phyloP scores from a whole-genome alignment of 176 grass and related monocot genomes.

The Oryza nivara region DNA sequence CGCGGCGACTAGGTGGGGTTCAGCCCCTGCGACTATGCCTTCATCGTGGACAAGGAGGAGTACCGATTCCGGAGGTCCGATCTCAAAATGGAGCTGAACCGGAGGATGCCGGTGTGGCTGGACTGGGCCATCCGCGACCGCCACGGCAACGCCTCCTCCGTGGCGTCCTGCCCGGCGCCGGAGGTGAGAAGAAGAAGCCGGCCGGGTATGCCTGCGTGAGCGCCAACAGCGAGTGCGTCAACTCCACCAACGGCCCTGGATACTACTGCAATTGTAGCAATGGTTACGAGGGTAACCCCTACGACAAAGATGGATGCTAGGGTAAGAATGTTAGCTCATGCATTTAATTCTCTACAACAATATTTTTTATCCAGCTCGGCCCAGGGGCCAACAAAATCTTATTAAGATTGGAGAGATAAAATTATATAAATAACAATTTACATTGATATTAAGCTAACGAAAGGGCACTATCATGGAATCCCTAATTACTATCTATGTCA shows the following conservation, averaged over 20 bases:
- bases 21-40: constrained; percentile 37
- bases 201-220: not conserved
- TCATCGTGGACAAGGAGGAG: constrained; percentile 6
- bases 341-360: too few relatives aligned
- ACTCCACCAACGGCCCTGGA: constrained; percentile 16
- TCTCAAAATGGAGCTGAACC: not conserved
- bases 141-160: too few relatives aligned
- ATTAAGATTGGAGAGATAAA: too few relatives aligned
- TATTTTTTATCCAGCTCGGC: accelerated
- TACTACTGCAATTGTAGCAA: constrained; percentile 35
- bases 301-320: not conserved
- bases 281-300: constrained; percentile 39
- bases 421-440: too few relatives aligned
- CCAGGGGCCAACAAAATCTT: too few relatives aligned
- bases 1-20: not conserved
- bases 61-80: constrained; percentile 11
- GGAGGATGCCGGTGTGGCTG: not conserved
- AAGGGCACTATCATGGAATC: too few relatives aligned
- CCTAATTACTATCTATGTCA: too few relatives aligned
- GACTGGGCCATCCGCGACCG: too few relatives aligned
- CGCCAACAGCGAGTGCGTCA: constrained; percentile 25
- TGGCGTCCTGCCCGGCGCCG: not conserved
- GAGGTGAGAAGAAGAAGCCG: not conserved
- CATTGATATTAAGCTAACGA: too few relatives aligned
- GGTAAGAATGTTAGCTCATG: not conserved